These are phyloP conservation scores for Furcasterigmium sp. DNA, from an alignment of 2,329 filamentous ascomycete species.

Conservation along the genomic window DNA sequence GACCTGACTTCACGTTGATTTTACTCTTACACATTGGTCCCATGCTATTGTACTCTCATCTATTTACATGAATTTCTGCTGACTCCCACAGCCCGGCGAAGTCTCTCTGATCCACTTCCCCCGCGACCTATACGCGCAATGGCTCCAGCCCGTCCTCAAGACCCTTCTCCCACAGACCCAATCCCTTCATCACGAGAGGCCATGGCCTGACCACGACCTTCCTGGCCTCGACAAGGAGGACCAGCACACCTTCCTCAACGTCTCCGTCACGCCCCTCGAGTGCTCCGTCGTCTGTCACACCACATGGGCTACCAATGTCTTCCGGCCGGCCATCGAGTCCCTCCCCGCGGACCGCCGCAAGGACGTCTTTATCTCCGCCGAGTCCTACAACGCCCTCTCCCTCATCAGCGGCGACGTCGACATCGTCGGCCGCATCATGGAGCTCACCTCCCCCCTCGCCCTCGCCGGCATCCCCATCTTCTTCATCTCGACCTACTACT, in stretches of 20 bases:
- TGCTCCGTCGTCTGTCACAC: constrained; percentile 87
- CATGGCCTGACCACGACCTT: constrained; percentile 29
- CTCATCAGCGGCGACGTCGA: constrained; percentile 88
- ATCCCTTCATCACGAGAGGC: constrained; percentile 27
- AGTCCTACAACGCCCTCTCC: constrained; percentile 83
- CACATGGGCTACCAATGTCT: constrained; percentile 67
- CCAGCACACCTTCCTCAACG: constrained; percentile 81
- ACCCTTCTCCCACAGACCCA: constrained; percentile 67
- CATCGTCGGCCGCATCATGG: constrained; percentile 84
- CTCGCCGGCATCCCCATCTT: constrained; percentile 93
- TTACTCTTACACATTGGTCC: background rate
- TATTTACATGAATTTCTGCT: background rate
- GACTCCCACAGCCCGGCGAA: constrained; percentile 79
- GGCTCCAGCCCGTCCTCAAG: constrained; percentile 82
- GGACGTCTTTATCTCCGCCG: constrained; percentile 68
- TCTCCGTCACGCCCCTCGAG: constrained; percentile 87
- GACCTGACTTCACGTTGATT: background rate
- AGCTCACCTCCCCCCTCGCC: constrained; percentile 84
- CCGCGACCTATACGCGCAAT: constrained; percentile 67
- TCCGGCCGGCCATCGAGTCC: constrained; percentile 59
- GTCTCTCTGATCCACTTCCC: constrained; percentile 90
- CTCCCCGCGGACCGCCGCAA: constrained; percentile 50
- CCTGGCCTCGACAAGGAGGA: constrained; percentile 45
- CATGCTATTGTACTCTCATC: background rate
- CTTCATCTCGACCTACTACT: constrained; percentile 98